These are phyloP conservation scores for Fusarium armeniacum DNA, from an alignment of 2,329 filamentous ascomycete genomes.

Conservation along the genomic window DNA sequence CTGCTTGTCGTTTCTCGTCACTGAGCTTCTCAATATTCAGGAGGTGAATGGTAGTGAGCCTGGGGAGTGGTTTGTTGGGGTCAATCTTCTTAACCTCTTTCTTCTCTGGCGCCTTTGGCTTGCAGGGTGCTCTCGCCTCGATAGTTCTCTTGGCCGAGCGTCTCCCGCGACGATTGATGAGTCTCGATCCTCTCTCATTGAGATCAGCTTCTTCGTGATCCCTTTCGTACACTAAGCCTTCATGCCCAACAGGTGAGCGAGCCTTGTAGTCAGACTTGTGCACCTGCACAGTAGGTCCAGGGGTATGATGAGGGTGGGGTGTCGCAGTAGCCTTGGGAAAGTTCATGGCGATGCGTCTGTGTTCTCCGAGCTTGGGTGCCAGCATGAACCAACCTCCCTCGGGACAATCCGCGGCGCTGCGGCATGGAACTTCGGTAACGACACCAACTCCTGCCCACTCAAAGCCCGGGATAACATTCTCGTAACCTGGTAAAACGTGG, in stretches of 20 bases:
- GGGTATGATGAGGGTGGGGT: neutral
- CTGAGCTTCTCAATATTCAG: slow-evolving; percentile 18
- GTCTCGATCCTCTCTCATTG: neutral
- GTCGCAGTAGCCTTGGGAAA: neutral
- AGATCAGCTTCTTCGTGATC: neutral
- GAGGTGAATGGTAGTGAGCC: slow-evolving; percentile 12
- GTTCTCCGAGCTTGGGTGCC: slow-evolving; percentile 2
- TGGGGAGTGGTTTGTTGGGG: slow-evolving; percentile 13
- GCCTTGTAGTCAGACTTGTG: neutral
- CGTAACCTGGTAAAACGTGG: slow-evolving; percentile 8
- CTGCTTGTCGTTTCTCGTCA: neutral
- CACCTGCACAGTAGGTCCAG: neutral
- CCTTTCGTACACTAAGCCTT: neutral
- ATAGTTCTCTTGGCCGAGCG: neutral
- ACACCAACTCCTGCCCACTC: slow-evolving; percentile 7
- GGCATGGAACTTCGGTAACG: slow-evolving; percentile 10
- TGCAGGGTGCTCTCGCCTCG: neutral
- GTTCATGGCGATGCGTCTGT: slow-evolving; percentile 10
- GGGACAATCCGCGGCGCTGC: slow-evolving; percentile 1
- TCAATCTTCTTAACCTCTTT: neutral
- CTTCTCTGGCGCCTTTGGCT: neutral
- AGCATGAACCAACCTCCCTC: slow-evolving; percentile 3
- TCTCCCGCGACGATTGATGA: neutral
- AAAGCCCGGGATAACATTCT: slow-evolving; percentile 7
- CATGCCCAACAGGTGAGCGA: neutral